Percentiles rank a stretch among this genome's conserved stretches.
Conservation (phyloP, 106 monocot species). For the Apostasia shenzhenica region DNA sequence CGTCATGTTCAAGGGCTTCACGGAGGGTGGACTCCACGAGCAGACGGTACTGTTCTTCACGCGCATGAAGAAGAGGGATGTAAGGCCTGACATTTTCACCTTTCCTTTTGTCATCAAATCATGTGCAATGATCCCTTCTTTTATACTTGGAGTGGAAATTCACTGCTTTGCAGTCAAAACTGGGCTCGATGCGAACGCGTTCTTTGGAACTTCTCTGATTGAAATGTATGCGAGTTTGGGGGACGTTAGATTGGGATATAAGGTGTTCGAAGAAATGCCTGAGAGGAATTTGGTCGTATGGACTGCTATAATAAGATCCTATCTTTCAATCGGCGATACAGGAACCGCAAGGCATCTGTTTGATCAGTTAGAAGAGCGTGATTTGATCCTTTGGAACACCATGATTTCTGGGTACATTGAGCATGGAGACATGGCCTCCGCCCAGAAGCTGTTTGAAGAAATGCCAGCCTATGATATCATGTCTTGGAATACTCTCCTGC, state of each 20-base stretch:
- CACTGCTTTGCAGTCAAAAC: slow-evolving; percentile 37
- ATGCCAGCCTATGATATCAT: slow-evolving; percentile 45
- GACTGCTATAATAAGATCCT: slow-evolving; percentile 32
- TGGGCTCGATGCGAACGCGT: slow-evolving; percentile 31
- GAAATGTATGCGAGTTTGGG: slow-evolving; percentile 33
- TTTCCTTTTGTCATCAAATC: slow-evolving; percentile 53
- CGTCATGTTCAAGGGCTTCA: slow-evolving; percentile 48
- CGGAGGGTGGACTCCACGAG: slow-evolving; percentile 4
- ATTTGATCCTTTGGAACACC: slow-evolving; percentile 48
- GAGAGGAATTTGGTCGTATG: slow-evolving; percentile 38
- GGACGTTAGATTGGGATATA: slow-evolving; percentile 9
- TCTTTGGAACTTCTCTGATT: slow-evolving; percentile 43
- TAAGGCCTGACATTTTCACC: slow-evolving; percentile 32
- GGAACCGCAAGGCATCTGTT: slow-evolving; percentile 22
- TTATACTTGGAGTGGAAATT: slow-evolving; percentile 19
- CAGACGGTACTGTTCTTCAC: slow-evolving; percentile 28
- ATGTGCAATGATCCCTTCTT: slow-evolving; percentile 7
- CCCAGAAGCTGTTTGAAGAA: slow-evolving; percentile 30
- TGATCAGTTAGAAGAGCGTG: slow-evolving; percentile 20
- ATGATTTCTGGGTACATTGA: slow-evolving; percentile 39
- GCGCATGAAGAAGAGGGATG: slow-evolving; percentile 29
- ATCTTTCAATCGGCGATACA: slow-evolving; percentile 29
- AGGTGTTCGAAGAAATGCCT: slow-evolving; percentile 45
- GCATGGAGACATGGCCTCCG: slow-evolving; percentile 28
- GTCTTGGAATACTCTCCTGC: slow-evolving; percentile 58